Conservation (phyloP, 2,329 filamentous ascomycete genomes). For the Nemania abortiva region DNA sequence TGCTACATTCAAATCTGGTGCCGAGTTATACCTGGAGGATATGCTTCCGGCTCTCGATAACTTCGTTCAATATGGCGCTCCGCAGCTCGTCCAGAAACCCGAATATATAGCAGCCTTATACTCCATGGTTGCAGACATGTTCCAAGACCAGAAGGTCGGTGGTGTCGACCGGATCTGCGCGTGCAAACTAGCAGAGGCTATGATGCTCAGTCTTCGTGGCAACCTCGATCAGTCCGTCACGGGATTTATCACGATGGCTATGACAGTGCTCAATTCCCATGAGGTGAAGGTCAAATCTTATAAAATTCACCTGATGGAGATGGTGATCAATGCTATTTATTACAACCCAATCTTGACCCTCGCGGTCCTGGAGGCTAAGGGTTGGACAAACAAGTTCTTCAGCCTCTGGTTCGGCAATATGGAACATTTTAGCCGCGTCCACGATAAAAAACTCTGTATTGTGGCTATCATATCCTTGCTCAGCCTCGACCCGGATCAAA, state of each 20-base stretch:
- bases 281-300: conserved; percentile 93
- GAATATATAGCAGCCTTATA: conserved; percentile 89
- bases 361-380: conserved; percentile 87
- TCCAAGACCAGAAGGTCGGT: conserved; percentile 89
- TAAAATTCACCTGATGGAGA: conserved; percentile 96
- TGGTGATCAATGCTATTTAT: conserved; percentile 98
- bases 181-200: conserved; percentile 95
- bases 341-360: conserved; percentile 92
- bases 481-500: conserved; percentile 80
- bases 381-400: conserved; percentile 99
- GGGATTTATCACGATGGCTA: conserved; percentile 89
- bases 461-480: conserved; percentile 90
- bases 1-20: conserved; percentile 95
- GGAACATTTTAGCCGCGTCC: conserved; percentile 90
- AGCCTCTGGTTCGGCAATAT: conserved; percentile 98
- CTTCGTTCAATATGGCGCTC: conserved; percentile 92
- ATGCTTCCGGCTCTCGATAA: conserved; percentile 99
- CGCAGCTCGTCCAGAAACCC: conserved; percentile 83
- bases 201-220: conserved; percentile 94
- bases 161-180: conserved; percentile 96
- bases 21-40: conserved; percentile 96
- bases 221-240: conserved; percentile 89
- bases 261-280: conserved; percentile 80
- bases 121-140: conserved; percentile 95
- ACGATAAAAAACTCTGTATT: conserved; percentile 99